Evolutionary conservation across 1,284 basidiomycete genomes (phyloP), one percentile per base, ranked within the genome.

Genomic region (Boletus sp.): DNA sequence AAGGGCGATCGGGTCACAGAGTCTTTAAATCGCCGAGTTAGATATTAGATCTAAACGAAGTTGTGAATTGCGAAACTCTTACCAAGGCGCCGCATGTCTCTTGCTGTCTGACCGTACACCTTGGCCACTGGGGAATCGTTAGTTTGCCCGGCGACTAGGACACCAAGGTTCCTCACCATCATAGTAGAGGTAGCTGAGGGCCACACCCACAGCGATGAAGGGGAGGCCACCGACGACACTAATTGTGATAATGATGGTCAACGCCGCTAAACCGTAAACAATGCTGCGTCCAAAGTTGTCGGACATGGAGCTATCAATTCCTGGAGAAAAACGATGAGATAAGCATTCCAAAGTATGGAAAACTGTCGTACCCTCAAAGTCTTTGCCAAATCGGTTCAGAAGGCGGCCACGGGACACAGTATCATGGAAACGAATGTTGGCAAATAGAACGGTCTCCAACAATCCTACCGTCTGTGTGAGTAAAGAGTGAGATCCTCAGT

Each of bases 391-490:
- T 32, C 93, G 77, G 64, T 95, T 94, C 32, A 94, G 70, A 7
- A 94, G 71, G 12, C 91, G 81, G 7, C 93, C 93, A 38, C 91
- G 81, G 41, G 86, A 90, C 4, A 92, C 83, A 0, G 92, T 96
- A 62, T 97, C 94, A 61, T 95, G 94, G 77, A 96, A 96, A 22
- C 93, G 82, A 44, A 96, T 84, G 35, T 91, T 84, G 1, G 94
- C 93, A 57, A 94, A 94, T 1, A 99, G 72, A 9, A 98, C 85
- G 0, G 85, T 71, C 63, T 93, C 85, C 34, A 98, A 75, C 41
- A 99, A 77, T 33, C 70, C 82, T 80, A 52, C 65, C 12, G 22
- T 36, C 26, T 8, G 61, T 6, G 63, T 53, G 34, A 56, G 56
- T 48, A 42, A 51, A 39, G 16, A 22, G 22, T 13, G 12, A 22